phyloP scores from a whole-genome alignment of 225 moss, liverwort and hornwort genomes.

The Sphagnum contortum region DNA sequence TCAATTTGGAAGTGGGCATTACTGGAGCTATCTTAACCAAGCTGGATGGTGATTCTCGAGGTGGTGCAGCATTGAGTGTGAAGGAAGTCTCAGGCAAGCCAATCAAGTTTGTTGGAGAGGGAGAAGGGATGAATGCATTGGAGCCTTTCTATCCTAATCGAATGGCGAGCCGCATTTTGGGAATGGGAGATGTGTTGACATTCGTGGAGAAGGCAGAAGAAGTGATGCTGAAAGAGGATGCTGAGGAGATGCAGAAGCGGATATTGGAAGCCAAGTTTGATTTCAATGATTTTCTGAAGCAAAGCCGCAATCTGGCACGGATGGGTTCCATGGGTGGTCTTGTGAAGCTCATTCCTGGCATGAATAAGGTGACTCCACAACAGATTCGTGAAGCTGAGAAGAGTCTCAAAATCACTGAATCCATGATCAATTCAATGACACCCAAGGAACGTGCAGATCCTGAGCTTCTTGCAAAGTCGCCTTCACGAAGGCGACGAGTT shows the following conservation, averaged over 20 bases:
- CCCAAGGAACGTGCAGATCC: slow-evolving; percentile 79
- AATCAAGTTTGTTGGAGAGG: slow-evolving; percentile 95
- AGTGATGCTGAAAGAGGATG: slow-evolving; percentile 89
- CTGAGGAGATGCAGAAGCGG: slow-evolving; percentile 84
- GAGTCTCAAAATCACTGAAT: slow-evolving; percentile 93
- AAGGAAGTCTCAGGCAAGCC: slow-evolving; percentile 93
- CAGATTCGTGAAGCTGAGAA: slow-evolving; percentile 92
- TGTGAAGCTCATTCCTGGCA: slow-evolving; percentile 89
- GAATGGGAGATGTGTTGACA: slow-evolving; percentile 95
- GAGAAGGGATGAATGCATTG: slow-evolving; percentile 75
- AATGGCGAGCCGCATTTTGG: slow-evolving; percentile 87
- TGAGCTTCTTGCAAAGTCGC: slow-evolving; percentile 87
- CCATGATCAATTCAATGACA: slow-evolving; percentile 98
- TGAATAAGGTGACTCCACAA: slow-evolving; percentile 85
- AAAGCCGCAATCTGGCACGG: slow-evolving; percentile 75
- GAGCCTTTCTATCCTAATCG: slow-evolving; percentile 97
- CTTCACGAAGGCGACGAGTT: slow-evolving; percentile 81
- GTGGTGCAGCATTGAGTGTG: slow-evolving; percentile 96
- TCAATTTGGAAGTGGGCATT: slow-evolving; percentile 90
- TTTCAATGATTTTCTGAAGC: slow-evolving; percentile 94
- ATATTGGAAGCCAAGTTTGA: slow-evolving; percentile 96
- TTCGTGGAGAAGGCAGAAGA: slow-evolving; percentile 95
- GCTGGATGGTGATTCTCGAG: slow-evolving; percentile 94
- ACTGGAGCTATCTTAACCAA: slow-evolving; percentile 95
- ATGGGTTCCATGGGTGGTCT: slow-evolving; percentile 96